These are phyloP conservation scores for Fusarium sp. DNA, from an alignment of 2,329 filamentous ascomycete genomes.

Conservation along the genomic window DNA sequence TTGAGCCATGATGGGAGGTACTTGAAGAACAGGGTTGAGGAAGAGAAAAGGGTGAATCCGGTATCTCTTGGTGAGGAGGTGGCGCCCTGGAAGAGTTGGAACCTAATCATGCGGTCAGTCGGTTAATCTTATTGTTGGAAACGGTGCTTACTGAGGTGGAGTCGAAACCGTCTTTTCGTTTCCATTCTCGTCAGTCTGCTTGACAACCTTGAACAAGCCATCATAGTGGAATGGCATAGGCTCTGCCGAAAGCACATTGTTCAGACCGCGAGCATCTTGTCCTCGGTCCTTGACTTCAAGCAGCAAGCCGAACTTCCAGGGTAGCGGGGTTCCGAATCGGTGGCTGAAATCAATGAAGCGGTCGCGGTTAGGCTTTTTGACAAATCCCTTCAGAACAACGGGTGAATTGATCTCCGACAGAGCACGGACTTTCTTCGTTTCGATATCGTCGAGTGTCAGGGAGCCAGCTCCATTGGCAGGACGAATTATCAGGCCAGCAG, in stretches of 20 bases:
- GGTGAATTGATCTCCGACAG: conserved; percentile 63
- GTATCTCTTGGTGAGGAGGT: conserved; percentile 59
- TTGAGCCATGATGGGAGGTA: conserved; percentile 53
- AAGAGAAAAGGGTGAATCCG: conserved; percentile 64
- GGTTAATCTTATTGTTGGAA: not conserved
- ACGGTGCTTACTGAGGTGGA: conserved; percentile 52
- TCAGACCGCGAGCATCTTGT: conserved; percentile 54
- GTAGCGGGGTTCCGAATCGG: conserved; percentile 58
- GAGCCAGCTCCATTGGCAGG: conserved; percentile 47
- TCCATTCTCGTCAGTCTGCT: conserved; percentile 50
- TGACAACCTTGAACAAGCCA: conserved; percentile 64
- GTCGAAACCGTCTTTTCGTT: conserved; percentile 53
- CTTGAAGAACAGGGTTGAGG: conserved; percentile 60
- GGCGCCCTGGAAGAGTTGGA: conserved; percentile 62
- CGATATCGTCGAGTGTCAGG: conserved; percentile 54
- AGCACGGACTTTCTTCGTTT: conserved; percentile 55
- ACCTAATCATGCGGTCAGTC: conserved; percentile 43
- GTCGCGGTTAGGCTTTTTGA: conserved; percentile 55
- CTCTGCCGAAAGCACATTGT: conserved; percentile 63
- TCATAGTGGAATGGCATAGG: conserved; percentile 69
- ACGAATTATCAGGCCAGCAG: conserved; percentile 53
- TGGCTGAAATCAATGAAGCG: conserved; percentile 57
- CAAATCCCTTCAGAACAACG: conserved; percentile 62
- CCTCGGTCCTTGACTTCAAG: conserved; percentile 62
- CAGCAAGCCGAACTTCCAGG: conserved; percentile 64